Evolutionary conservation across 2,329 filamentous ascomycete genomes (phyloP), one percentile per base, ranked within the genome.

Genomic region (Juglanconis oblonga): DNA sequence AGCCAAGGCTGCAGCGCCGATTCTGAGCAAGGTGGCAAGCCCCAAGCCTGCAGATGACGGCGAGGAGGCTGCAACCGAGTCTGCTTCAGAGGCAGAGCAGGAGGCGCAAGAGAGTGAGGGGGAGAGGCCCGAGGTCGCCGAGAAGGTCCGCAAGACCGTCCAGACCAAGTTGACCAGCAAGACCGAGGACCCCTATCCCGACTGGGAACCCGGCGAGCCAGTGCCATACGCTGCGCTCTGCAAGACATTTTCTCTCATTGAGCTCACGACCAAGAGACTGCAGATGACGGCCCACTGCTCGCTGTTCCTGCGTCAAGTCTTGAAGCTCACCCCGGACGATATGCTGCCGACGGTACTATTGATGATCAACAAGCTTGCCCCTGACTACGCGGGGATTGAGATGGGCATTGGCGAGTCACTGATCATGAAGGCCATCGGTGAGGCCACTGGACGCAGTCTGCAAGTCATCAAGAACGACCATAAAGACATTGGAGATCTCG

Each of bases 341-440:
- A 81, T 99, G 24, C 82, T 97, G 2, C 87, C 93, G 0, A 97
- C 92, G 0, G 88, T 98, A 31, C 81, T 97, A 64, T 85, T 99
- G 35, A 98, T 99, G 95, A 91, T 97, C 74, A 97, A 97, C 77
- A 98, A 98, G 73, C 85, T 99, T 32, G 95, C 95, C 2, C 94
- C 95, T 3, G 95, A 99, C 70, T 99, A 97, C 73, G 89, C 93
- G 48, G 95, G 95, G 24, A 93, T 99, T 64, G 95, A 99, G 75
- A 82, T 99, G 35, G 95, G 95, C n/a, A 99, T 99, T 67, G 95
- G 95, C 59, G 95, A 99, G 76, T 98, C 94, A 0, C 77, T 99
- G 33, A 97, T 99, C 69, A 98, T 98, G 93, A 99, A 98, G 74
- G 91, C 95, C 5, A 96, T 99, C 69, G 94, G 94, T 10, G 94